phyloP scores from a whole-genome alignment of 192 early-diverging fungal genomes.

The Backusella morwellensis region DNA sequence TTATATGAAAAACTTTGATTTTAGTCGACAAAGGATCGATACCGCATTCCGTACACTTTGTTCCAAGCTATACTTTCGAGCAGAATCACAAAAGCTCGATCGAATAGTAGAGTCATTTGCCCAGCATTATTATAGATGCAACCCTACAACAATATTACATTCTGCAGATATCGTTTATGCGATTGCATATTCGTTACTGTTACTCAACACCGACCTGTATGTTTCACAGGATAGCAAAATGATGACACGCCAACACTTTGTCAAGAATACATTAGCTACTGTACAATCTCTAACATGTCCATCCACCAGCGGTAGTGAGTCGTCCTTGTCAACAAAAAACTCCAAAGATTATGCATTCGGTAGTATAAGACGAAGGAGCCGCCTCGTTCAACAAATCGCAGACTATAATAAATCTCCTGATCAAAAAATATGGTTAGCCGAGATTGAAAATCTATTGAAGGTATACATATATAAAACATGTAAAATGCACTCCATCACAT shows the following conservation, averaged over 20 bases:
- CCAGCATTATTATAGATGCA: slow-evolving; percentile 76
- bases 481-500: background rate
- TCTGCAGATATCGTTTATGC: slow-evolving; percentile 81
- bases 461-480: background rate
- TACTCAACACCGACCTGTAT: slow-evolving; percentile 92
- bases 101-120: slow-evolving; percentile 80
- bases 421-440: background rate
- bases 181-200: slow-evolving; percentile 76
- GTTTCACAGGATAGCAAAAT: slow-evolving; percentile 62
- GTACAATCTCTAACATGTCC: background rate
- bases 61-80: slow-evolving; percentile 71
- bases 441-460: slow-evolving; percentile 12
- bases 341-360: background rate
- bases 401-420: background rate
- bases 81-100: slow-evolving; percentile 88
- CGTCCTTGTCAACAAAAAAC: background rate
- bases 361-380: background rate
- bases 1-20: slow-evolving; percentile 80
- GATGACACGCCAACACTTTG: slow-evolving; percentile 75
- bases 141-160: slow-evolving; percentile 38
- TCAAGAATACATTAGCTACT: slow-evolving; percentile 60
- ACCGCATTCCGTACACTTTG: slow-evolving; percentile 65
- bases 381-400: background rate
- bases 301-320: background rate
- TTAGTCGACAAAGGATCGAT: slow-evolving; percentile 65